A percentile compares a stretch with the other conserved stretches of the same genome.
These are phyloP conservation scores for Santalum album DNA, from an alignment of 164 flowering plant species.

Conservation along the genomic window DNA sequence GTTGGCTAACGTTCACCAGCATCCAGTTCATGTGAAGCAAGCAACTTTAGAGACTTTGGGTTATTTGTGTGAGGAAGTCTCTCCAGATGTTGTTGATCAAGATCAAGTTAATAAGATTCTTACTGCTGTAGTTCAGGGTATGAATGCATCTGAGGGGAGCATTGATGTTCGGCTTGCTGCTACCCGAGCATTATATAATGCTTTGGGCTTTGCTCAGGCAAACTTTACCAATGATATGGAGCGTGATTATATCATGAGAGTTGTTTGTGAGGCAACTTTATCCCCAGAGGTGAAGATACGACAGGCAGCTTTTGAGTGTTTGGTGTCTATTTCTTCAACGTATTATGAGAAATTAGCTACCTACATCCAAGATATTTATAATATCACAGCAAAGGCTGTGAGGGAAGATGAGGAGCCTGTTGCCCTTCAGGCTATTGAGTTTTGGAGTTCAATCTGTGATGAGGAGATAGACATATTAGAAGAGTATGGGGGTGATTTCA, in stretches of 20 bases:
- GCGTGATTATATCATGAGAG: slow-evolving; percentile 74
- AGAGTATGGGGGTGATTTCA: slow-evolving; percentile 46
- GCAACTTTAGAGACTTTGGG: slow-evolving; percentile 72
- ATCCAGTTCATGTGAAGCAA: slow-evolving; percentile 55
- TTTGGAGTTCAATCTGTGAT: slow-evolving; percentile 72
- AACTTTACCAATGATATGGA: slow-evolving; percentile 64
- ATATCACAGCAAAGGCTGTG: slow-evolving; percentile 58
- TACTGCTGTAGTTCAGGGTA: slow-evolving; percentile 71
- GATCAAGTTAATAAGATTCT: slow-evolving; percentile 66
- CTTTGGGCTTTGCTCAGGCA: slow-evolving; percentile 57
- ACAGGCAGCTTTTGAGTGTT: slow-evolving; percentile 64
- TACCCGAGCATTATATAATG: slow-evolving; percentile 50
- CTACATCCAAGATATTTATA: slow-evolving; percentile 55
- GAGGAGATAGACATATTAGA: slow-evolving; percentile 65
- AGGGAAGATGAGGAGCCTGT: slow-evolving; percentile 60
- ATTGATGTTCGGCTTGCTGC: slow-evolving; percentile 64
- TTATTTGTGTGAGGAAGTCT: slow-evolving; percentile 66
- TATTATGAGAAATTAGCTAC: slow-evolving; percentile 58
- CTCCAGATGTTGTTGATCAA: slow-evolving; percentile 59
- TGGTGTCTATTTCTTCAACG: slow-evolving; percentile 57
- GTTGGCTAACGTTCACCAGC: slow-evolving; percentile 46
- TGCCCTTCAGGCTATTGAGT: slow-evolving; percentile 66
- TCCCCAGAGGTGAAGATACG: slow-evolving; percentile 53
- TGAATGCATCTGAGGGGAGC: slow-evolving; percentile 51
- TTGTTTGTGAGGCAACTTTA: slow-evolving; percentile 57